Percentiles rank a stretch among this genome's conserved stretches.
Evolutionary conservation across 2,329 filamentous ascomycete species (phyloP).

Genomic region (Claviceps sp.): DNA sequence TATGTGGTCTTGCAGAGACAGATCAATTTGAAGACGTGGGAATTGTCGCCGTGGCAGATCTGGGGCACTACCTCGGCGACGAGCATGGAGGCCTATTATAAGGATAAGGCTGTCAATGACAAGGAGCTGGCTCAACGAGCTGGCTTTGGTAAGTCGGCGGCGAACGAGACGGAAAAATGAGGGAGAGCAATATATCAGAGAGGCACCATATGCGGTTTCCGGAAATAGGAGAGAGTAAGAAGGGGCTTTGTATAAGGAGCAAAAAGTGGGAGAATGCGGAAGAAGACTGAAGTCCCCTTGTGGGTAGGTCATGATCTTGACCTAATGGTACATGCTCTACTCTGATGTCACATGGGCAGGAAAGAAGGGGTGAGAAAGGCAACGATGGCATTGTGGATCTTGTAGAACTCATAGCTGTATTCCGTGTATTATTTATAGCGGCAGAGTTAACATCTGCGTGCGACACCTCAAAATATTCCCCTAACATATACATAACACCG

Average conservation of each 20-base stretch:
- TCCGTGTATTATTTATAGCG: too few relatives aligned
- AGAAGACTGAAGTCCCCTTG: too few relatives aligned
- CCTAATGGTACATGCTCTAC: too few relatives aligned
- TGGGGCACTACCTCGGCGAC: slow-evolving; percentile 50
- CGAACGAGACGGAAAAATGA: slow-evolving; percentile 3
- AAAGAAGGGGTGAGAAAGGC: too few relatives aligned
- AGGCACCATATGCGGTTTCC: too few relatives aligned
- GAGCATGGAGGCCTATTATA: slow-evolving; percentile 26
- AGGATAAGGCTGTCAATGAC: slow-evolving; percentile 22
- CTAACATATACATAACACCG: too few relatives aligned
- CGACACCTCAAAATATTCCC: too few relatives aligned
- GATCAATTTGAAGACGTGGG: slow-evolving; percentile 31
- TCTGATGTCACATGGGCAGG: too few relatives aligned
- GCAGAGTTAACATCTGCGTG: too few relatives aligned
- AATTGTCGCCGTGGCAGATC: slow-evolving; percentile 43
- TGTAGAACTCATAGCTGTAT: too few relatives aligned
- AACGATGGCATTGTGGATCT: neutral
- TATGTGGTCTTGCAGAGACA: slow-evolving; percentile 47
- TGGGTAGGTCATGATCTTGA: too few relatives aligned
- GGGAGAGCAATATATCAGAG: too few relatives aligned
- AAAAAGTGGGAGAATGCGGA: neutral
- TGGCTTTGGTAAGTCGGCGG: slow-evolving; percentile 15
- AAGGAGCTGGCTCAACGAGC: slow-evolving; percentile 20
- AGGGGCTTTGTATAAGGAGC: neutral
- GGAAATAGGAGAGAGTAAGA: neutral